A percentile compares a stretch with the other conserved stretches of the same genome.
Conservation (phyloP, 768 basidiomycete genomes). For the Naematelia encephala region DNA sequence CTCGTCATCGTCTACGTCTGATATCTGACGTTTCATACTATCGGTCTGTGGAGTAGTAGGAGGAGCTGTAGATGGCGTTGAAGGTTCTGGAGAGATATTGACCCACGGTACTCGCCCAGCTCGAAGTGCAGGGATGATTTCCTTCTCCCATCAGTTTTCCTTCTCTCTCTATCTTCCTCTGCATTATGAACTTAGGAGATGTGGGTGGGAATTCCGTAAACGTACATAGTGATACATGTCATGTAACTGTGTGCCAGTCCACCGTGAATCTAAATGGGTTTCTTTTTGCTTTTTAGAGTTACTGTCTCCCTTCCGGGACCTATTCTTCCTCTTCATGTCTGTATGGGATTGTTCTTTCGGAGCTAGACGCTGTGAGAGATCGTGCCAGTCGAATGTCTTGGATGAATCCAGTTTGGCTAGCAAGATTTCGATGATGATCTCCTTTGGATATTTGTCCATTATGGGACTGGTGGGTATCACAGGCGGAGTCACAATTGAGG, state of each 20-base stretch:
- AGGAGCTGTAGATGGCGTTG: not conserved
- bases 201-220: not conserved
- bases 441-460: not conserved
- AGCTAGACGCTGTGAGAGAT: too few relatives aligned
- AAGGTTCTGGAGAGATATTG: not conserved
- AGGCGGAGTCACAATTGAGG: not conserved
- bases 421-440: constrained; percentile 19
- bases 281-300: constrained; percentile 13
- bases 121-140: constrained; percentile 26
- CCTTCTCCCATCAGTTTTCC: constrained; percentile 7
- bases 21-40: not conserved
- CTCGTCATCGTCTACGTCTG: not conserved
- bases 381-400: constrained; percentile 33
- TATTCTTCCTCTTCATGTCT: constrained; percentile 2
- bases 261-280: constrained; percentile 3
- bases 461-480: not conserved
- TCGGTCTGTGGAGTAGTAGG: not conserved
- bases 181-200: not conserved
- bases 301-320: constrained; percentile 2
- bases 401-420: constrained; percentile 21
- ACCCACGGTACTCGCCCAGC: constrained; percentile 12
- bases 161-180: not conserved
- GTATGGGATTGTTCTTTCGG: too few relatives aligned
- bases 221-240: constrained; percentile 31
- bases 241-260: constrained; percentile 20